phyloP scores from a whole-genome alignment of 257 asterid genomes.

The Scutellaria minor region DNA sequence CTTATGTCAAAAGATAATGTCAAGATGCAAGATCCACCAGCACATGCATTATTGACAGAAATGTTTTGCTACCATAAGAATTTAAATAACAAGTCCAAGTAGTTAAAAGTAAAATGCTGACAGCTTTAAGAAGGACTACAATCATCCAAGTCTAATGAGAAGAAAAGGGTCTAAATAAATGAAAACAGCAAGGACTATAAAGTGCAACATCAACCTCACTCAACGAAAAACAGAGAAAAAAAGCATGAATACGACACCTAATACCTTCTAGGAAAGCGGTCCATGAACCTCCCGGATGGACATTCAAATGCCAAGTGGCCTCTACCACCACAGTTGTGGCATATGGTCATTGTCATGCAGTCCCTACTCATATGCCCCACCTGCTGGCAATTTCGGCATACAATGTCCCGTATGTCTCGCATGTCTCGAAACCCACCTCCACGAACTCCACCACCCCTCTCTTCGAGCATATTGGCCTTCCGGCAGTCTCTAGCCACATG shows the following conservation, averaged over 20 bases:
- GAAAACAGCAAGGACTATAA: not conserved
- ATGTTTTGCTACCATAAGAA: no score
- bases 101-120: no score
- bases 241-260: constrained; percentile 28
- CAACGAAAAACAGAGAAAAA: constrained; percentile 5
- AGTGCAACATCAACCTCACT: constrained; percentile 30
- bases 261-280: constrained; percentile 72
- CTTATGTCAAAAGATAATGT: no score
- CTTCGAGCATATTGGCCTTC: constrained; percentile 57
- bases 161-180: no score
- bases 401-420: constrained; percentile 61
- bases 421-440: constrained; percentile 46
- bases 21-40: no score
- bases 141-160: no score
- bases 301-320: constrained; percentile 86
- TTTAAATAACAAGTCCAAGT: no score
- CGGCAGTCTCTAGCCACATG: constrained; percentile 79
- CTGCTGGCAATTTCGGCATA: constrained; percentile 83
- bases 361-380: constrained; percentile 86
- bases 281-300: constrained; percentile 82
- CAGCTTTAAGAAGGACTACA: no score
- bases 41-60: no score
- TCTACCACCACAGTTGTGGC: constrained; percentile 93
- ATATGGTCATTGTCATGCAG: constrained; percentile 62
- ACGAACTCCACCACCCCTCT: constrained; percentile 59